Conservation (phyloP, 2,329 filamentous ascomycete species). For the Didymella lethalis region DNA sequence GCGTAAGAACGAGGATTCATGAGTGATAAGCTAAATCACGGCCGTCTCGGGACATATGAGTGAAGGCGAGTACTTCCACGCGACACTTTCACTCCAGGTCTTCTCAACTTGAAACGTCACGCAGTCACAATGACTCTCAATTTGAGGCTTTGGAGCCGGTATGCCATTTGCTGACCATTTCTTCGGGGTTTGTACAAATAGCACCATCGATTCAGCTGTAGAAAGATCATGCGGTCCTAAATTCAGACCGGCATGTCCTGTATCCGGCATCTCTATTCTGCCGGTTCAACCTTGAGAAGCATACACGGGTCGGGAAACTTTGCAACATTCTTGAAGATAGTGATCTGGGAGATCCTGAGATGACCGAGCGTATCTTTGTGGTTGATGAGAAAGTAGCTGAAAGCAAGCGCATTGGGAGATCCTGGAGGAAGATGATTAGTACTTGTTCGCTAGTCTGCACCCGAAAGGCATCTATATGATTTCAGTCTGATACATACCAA, state of each 20-base stretch:
- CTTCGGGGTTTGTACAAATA: not conserved
- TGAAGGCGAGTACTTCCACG: not conserved
- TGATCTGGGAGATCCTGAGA: slow-evolving; percentile 13
- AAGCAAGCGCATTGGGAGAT: slow-evolving; percentile 16
- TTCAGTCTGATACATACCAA: slow-evolving; percentile 2
- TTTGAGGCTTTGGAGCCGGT: not conserved
- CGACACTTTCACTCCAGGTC: not conserved
- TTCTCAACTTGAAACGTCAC: not conserved
- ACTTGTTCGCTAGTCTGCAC: not conserved
- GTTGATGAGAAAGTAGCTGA: slow-evolving; percentile 17
- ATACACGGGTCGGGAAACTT: slow-evolving; percentile 13
- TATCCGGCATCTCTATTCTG: not conserved
- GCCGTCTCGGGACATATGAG: not conserved
- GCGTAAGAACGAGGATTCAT: not conserved
- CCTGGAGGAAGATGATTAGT: slow-evolving; percentile 1
- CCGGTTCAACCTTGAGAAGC: slow-evolving; percentile 10
- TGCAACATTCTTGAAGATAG: slow-evolving; percentile 11
- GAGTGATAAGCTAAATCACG: not conserved
- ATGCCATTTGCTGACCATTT: not conserved
- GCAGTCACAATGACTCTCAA: not conserved
- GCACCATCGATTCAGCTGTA: not conserved
- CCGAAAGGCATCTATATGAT: not conserved
- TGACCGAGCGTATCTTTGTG: slow-evolving; percentile 19
- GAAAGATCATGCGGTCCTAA: too few relatives aligned
- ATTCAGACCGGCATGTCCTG: not conserved